phyloP scores from a whole-genome alignment of 2,329 filamentous ascomycete species.

The Ophiocordyceps camponoti-saundersi region DNA sequence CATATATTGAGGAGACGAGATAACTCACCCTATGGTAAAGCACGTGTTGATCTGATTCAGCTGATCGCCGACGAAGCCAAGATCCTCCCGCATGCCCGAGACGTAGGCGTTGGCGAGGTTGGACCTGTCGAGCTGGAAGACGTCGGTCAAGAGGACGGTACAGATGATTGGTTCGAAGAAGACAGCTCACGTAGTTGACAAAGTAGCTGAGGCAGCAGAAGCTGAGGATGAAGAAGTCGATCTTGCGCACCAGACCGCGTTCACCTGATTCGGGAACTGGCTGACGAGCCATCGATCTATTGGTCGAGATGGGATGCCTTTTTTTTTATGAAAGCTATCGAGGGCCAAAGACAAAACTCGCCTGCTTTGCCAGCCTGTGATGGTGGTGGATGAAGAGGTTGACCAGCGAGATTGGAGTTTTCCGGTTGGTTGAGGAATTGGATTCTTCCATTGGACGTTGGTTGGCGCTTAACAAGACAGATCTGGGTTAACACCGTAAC shows the following conservation, averaged over 20 bases:
- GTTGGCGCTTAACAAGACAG: no score
- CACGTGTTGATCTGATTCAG: conserved; percentile 19
- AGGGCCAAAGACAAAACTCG: no score
- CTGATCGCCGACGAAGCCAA: conserved; percentile 27
- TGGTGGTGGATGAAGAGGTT: no score
- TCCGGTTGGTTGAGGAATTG: no score
- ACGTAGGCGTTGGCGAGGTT: conserved; percentile 23
- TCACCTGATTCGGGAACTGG: conserved; percentile 19
- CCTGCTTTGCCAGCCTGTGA: no score
- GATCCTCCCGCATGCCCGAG: conserved; percentile 28
- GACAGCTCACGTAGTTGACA: conserved; percentile 28
- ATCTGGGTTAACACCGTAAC: no score
- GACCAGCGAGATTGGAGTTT: no score
- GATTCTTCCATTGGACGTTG: no score
- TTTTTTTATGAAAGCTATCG: no score
- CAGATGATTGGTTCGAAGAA: neutral
- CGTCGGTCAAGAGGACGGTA: no score
- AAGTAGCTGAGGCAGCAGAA: conserved; percentile 45
- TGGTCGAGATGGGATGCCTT: no score
- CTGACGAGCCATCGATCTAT: conserved; percentile 6
- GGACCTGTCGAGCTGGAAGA: conserved; percentile 17
- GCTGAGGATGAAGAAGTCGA: conserved; percentile 47
- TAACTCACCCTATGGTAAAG: conserved; percentile 17
- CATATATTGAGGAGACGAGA: neutral
- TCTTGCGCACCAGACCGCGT: conserved; percentile 33